Evolutionary conservation across 768 basidiomycete species (phyloP), one percentile per base, ranked within the genome.

Genomic region (Rubroboletus satanas): DNA sequence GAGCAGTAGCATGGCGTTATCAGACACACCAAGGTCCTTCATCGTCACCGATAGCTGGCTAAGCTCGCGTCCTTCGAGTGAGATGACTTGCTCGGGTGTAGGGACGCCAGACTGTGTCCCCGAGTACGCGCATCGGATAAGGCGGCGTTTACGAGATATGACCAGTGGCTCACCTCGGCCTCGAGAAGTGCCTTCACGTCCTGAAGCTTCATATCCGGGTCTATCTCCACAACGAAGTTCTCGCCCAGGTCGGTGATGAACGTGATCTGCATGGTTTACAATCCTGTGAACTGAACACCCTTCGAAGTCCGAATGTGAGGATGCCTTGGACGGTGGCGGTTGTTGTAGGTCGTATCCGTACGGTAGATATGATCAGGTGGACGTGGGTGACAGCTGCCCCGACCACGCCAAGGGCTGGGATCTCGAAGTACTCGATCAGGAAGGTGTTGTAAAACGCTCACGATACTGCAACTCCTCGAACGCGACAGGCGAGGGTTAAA

Each of bases 171-270:
- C 68, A 93, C 96, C 83, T 98, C 95, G 0, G 88, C 95, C 72
- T 97, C 93, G n/a, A 97, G 78, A 51, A 98, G 77, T 12, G 92
- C 96, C 81, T 88, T 88, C 36, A 98, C 85, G 69, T 95, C 89
- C 76, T 92, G 90, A 29, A 98, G 81, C 70, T 91, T 85, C 90
- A 98, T 94, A 50, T 79, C 80, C 1, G 90, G 81, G 73, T 94
- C 92, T 61, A 97, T 91, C 66, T 98, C 95, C 48, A 96, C 74
- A 38, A 72, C 64, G 61, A 81, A 89, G 1, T 78, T 74, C 52
- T 84, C 76, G 8, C 88, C 88, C 21, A 79, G 58, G 59, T 90
- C 88, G 46, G 76, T 88, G 42, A 83, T 72, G 66, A 91, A 88
- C 2, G 88, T 90, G 52, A 91, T 71, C 62, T 82, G 75, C 89